phyloP scores from a whole-genome alignment of 306 rosid genomes.

The Luffa acutangula region DNA sequence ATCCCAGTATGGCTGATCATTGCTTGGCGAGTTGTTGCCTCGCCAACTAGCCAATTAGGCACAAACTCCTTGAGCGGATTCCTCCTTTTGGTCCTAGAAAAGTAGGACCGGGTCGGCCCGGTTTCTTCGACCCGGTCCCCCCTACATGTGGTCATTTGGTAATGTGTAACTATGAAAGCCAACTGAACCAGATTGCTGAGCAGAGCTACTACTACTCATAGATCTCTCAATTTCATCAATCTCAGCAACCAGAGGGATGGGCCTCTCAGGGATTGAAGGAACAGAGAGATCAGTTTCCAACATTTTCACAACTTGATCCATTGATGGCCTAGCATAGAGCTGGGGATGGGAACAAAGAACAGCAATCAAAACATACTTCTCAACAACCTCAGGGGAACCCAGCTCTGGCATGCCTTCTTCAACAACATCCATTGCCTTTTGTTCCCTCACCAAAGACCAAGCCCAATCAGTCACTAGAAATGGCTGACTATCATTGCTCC shows the following conservation, averaged over 20 bases:
- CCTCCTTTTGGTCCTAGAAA: background rate
- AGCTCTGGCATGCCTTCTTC: slow-evolving; percentile 64
- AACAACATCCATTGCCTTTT: slow-evolving; percentile 59
- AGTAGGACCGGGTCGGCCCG: background rate
- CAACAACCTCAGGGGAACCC: slow-evolving; percentile 53
- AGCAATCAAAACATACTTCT: slow-evolving; percentile 75
- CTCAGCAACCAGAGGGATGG: slow-evolving; percentile 62
- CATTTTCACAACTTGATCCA: slow-evolving; percentile 97
- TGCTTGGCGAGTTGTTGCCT: background rate
- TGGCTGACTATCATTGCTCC: slow-evolving; percentile 37
- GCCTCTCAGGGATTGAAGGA: slow-evolving; percentile 72
- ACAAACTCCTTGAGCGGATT: background rate
- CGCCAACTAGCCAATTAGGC: background rate
- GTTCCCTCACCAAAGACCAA: slow-evolving; percentile 67
- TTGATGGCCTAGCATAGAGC: slow-evolving; percentile 85
- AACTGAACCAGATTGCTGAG: slow-evolving; percentile 38
- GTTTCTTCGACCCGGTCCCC: background rate
- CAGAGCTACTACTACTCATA: slow-evolving; percentile 40
- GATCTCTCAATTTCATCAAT: slow-evolving; percentile 64
- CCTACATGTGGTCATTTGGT: slow-evolving; percentile 9
- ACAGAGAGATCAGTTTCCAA: slow-evolving; percentile 67
- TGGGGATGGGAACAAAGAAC: slow-evolving; percentile 93
- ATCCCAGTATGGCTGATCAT: background rate
- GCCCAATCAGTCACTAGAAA: slow-evolving; percentile 75
- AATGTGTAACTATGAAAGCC: slow-evolving; percentile 43